Base-by-base conservation (phyloP, 257 asterid genomes). In the Lycium ferocissimum region DNA sequence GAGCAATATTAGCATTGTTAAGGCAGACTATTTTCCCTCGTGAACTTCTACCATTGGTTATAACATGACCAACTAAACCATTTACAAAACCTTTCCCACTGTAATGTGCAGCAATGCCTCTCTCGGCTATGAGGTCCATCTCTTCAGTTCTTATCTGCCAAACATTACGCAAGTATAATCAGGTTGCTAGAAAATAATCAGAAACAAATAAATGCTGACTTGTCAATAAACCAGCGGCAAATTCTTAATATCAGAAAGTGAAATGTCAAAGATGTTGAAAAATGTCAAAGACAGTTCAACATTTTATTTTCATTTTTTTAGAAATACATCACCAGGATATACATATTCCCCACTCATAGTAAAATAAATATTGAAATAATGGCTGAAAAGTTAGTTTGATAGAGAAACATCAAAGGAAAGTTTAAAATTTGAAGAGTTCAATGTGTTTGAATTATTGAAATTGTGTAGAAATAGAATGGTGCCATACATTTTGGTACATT, bases 71-170 rank as follows among this genome's bases (percentile, higher is more conserved):
- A 89, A 92, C 93, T 87, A 95, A 87, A 85, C 95, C 98, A 89
- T 92, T 95, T 84, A 95, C 95, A 43, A 93, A 87, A 86, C 79
- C 87, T 87, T 95, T 94, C 86, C 99, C 98, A 88, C 98, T 94
- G 58, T 95, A 95, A 85, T 95, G 99, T 11, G 98, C 92, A 86
- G 95, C 99, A 89, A 95, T 95, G 88, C 99, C 99, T 88, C 99
- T 92, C 88, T 94, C 93, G 49, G 96, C 97, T 83, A 95, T 95
- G 88, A 95, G 89, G 91, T 95, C 97, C 99, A 95, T 95, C 89
- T 93, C 97, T 89, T 95, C 97, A 6, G 98, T 95, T 86, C 98
- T 91, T 79, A 95, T 93, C 99, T 95, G 93, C 85, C 87, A 88
- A 85, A 57, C 75, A 70, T 10, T 51, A 81, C 2, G 65, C 7